phyloP scores from a whole-genome alignment of 2,329 filamentous ascomycete genomes.

The Aureobasidium pullulans region DNA sequence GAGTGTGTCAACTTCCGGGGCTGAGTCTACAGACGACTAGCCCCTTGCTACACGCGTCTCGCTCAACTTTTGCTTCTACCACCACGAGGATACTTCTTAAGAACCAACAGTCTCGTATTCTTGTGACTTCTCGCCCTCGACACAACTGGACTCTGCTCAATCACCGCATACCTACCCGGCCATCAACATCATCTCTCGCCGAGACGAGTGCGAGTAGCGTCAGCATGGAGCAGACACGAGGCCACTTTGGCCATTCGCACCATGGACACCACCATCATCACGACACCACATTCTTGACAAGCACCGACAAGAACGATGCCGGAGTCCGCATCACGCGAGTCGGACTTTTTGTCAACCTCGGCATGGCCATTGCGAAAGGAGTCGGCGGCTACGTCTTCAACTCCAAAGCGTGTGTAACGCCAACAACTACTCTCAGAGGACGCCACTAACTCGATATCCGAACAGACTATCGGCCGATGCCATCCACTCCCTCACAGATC shows the following conservation, averaged over 20 bases:
- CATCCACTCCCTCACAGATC: constrained; percentile 89
- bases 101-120: neutral
- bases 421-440: neutral
- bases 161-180: constrained; percentile 18
- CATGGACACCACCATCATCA: constrained; percentile 63
- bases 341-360: constrained; percentile 79
- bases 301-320: constrained; percentile 79
- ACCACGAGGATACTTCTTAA: neutral
- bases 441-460: neutral
- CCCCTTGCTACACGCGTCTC: constrained; percentile 7
- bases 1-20: constrained; percentile 6
- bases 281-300: constrained; percentile 76
- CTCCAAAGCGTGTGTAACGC: constrained; percentile 54
- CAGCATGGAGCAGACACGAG: constrained; percentile 21
- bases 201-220: constrained; percentile 4
- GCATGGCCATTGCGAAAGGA: constrained; percentile 91
- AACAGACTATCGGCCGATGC: constrained; percentile 59
- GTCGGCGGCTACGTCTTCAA: constrained; percentile 90
- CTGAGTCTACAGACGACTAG: constrained; percentile 12
- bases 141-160: constrained; percentile 28
- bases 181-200: neutral
- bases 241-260: constrained; percentile 38
- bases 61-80: neutral
- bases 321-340: constrained; percentile 90
- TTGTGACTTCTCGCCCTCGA: neutral